Conservation (phyloP, 371 early-diverging fungal species). For the Batkoa obscura region DNA sequence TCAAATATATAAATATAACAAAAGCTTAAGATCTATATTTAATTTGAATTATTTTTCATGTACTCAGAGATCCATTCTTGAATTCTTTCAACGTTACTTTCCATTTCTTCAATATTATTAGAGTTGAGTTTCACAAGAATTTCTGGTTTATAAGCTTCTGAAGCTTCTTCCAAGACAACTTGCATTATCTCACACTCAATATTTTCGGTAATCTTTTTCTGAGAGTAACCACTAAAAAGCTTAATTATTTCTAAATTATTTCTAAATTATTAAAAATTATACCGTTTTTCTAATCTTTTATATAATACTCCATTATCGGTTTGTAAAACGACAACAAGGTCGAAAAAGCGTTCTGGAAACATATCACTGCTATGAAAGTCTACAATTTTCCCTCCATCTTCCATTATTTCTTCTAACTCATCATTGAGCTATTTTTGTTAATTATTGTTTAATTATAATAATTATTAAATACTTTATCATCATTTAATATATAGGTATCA, state of each 20-base stretch:
- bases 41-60: too few species aligned
- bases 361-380: conserved; percentile 89
- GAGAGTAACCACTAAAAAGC: conserved; percentile 54
- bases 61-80: conserved; percentile 29
- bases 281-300: conserved; percentile 68
- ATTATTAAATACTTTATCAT: conserved; percentile 49
- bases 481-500: conserved; percentile 80
- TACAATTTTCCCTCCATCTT: conserved; percentile 64
- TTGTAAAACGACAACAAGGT: conserved; percentile 83
- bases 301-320: conserved; percentile 62
- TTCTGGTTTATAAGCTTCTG: conserved; percentile 58
- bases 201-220: conserved; percentile 86
- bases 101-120: conserved; percentile 74
- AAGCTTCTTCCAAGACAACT: conserved; percentile 81
- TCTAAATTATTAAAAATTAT: conserved; percentile 3
- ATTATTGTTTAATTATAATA: not conserved
- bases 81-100: conserved; percentile 59
- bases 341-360: conserved; percentile 93
- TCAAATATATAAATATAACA: too few species aligned
- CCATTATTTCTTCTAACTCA: conserved; percentile 64
- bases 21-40: too few species aligned
- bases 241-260: not conserved
- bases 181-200: conserved; percentile 97
- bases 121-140: conserved; percentile 64
- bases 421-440: conserved; percentile 38